phyloP scores from a whole-genome alignment of 2,329 filamentous ascomycete genomes.

The Colletotrichum destructivum region DNA sequence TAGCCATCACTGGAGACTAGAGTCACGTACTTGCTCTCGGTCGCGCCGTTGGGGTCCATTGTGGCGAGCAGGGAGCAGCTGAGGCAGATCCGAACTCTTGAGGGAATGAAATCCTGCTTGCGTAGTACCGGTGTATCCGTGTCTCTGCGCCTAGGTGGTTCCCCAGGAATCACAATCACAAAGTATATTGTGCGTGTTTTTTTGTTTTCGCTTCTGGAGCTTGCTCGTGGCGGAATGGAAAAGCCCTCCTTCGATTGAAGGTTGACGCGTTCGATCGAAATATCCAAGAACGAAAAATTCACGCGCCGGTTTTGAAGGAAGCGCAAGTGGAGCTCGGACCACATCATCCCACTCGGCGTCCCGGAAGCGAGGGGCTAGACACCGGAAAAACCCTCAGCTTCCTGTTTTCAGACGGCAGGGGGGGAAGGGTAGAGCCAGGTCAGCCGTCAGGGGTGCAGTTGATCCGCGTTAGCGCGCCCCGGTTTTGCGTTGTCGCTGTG shows the following conservation, averaged over 20 bases:
- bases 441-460: slow-evolving; percentile 27
- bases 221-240: slow-evolving; percentile 17
- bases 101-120: background rate
- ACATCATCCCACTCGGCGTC: background rate
- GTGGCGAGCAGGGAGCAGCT: slow-evolving; percentile 2
- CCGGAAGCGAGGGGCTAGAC: background rate
- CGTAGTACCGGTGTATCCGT: background rate
- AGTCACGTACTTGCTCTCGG: slow-evolving; percentile 78
- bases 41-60: slow-evolving; percentile 35
- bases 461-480: slow-evolving; percentile 36
- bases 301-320: slow-evolving; percentile 37
- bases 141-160: background rate
- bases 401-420: slow-evolving; percentile 21
- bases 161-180: background rate
- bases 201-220: background rate
- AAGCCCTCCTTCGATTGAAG: slow-evolving; percentile 17
- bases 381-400: slow-evolving; percentile 36
- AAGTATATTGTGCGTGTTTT: background rate
- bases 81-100: background rate
- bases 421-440: slow-evolving; percentile 12
- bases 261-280: slow-evolving; percentile 14
- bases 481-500: slow-evolving; percentile 31
- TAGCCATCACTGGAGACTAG: slow-evolving; percentile 83
- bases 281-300: slow-evolving; percentile 28
- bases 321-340: slow-evolving; percentile 36